These are phyloP conservation scores for Cylindrotheca closterium DNA, from an alignment of 108 stramenopile genomes.

Conservation along the genomic window DNA sequence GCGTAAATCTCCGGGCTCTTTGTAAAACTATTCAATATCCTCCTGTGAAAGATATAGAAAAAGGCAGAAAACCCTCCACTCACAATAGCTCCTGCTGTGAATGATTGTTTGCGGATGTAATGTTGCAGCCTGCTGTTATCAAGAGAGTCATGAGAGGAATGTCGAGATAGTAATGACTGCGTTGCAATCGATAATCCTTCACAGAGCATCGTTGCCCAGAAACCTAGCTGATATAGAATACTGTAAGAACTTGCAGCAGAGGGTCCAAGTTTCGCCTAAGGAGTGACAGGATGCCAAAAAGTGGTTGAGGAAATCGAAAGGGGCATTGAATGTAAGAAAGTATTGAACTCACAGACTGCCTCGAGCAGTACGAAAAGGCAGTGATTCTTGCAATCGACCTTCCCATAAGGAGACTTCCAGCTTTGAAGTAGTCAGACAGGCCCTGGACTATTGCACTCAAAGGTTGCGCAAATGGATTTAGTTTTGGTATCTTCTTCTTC, in stretches of 20 bases:
- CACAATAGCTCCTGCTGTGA: neutral
- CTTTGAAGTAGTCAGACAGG: conserved; percentile 23
- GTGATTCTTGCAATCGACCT: conserved; percentile 31
- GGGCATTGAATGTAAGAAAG: neutral
- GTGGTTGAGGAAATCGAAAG: too few species aligned
- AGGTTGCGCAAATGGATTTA: neutral
- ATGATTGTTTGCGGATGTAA: conserved; percentile 1
- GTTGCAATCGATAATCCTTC: conserved; percentile 39
- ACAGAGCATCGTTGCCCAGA: conserved; percentile 38
- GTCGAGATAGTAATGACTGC: conserved; percentile 24
- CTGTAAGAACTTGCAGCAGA: conserved; percentile 35
- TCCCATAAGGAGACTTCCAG: conserved; percentile 23
- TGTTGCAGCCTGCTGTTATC: conserved; percentile 1
- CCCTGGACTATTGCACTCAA: neutral
- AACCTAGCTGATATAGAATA: conserved; percentile 40
- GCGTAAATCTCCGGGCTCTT: conserved; percentile 9
- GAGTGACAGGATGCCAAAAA: too few species aligned
- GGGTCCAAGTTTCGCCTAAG: conserved; percentile 32
- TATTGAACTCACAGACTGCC: conserved; percentile 3
- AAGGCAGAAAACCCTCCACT: neutral
- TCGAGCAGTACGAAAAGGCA: conserved; percentile 24
- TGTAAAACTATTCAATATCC: conserved; percentile 3
- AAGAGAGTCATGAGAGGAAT: neutral
- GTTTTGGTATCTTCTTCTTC: neutral
- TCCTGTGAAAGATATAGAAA: neutral